These are phyloP conservation scores for Kodamaea suecica DNA, from an alignment of 1,139 yeast genomes.

Conservation along the genomic window DNA sequence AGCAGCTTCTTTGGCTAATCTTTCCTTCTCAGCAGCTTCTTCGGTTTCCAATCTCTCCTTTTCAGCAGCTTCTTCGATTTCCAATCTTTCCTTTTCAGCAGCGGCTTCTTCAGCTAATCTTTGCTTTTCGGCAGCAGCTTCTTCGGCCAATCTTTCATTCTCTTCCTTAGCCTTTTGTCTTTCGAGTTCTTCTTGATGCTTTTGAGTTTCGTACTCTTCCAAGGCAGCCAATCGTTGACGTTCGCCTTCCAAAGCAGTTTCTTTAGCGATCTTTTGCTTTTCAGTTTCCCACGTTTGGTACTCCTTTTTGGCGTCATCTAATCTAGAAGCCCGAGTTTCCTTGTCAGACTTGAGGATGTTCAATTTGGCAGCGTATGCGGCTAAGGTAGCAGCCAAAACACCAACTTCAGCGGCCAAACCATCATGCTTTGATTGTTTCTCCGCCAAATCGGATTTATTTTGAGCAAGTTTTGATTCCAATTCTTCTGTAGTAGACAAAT, in stretches of 20 bases:
- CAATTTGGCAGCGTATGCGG: conserved; percentile 46
- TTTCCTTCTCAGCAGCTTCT: conserved; percentile 11
- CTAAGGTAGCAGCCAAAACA: conserved; percentile 39
- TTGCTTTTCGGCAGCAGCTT: conserved; percentile 20
- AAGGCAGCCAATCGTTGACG: conserved; percentile 46
- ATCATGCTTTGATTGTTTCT: conserved; percentile 38
- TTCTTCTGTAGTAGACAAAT: conserved; percentile 40
- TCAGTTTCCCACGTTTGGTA: conserved; percentile 44
- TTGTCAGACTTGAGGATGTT: conserved; percentile 39
- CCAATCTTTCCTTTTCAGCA: conserved; percentile 10
- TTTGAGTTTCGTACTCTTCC: conserved; percentile 47
- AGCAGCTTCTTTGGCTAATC: conserved; percentile 6
- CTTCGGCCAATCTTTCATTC: conserved; percentile 29
- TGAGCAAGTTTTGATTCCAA: conserved; percentile 36
- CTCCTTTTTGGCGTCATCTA: conserved; percentile 43
- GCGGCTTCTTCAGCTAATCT: conserved; percentile 7
- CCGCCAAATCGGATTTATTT: conserved; percentile 32
- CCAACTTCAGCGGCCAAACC: conserved; percentile 45
- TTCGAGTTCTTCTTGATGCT: conserved; percentile 47
- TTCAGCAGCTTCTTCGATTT: conserved; percentile 9
- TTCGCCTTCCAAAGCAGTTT: conserved; percentile 40
- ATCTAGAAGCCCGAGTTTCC: conserved; percentile 34
- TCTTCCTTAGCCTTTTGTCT: conserved; percentile 34
- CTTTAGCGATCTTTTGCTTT: conserved; percentile 37
- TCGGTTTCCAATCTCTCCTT: conserved; percentile 12